Evolutionary conservation across 176 grass and related monocot species (phyloP), one percentile per base, ranked within the genome.

Genomic region (Puccinellia tenuiflora): DNA sequence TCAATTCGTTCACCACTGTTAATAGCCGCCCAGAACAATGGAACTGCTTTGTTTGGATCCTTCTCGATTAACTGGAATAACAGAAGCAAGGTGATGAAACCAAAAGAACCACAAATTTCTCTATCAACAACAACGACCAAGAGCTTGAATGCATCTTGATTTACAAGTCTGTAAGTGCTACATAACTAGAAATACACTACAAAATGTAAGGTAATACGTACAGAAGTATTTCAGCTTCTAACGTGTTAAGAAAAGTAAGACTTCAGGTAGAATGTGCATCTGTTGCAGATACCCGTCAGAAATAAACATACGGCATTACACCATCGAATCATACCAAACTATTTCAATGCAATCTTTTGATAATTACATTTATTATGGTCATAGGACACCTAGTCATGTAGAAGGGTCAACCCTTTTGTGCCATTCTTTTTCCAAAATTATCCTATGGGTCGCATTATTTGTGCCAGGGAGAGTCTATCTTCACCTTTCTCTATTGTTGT

Each of bases 21-120:
- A 82, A 94, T 91, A 70, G 92, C 92, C 12, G 81, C 89, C 92
- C 92, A 94, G 60, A 91, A 94, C 55, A 91, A 75, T 48, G 92
- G 86, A 82, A 89, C 64, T 56, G 89, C 81, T 84, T 91, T 94
- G 67, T 89, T 78, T 81, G 76, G 88, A 38, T 94, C 92, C 67
- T 94, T 94, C 52, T 94, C 89, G 48, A 91, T 40, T 61, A 89
- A 29, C 92, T 94, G 86, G 45, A 85, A 88, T 51, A 35, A 52
- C 20, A 83, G 11, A 61, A 81, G 55, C 30, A 81, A 70, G 4
- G 68, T 29, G 35, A 88, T 16, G 24, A 60, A 68, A 48, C 3
- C 34, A 89, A 62, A 1, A 39, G 5, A 22, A 17, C 9, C 3
- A 50, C 14, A 87, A 17, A 81, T 46, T 75, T 68, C 84, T 51